A percentile compares a stretch with the other conserved stretches of the same genome.
phyloP scores from a whole-genome alignment of 345 rosid species.

The Gossypium anomalum region DNA sequence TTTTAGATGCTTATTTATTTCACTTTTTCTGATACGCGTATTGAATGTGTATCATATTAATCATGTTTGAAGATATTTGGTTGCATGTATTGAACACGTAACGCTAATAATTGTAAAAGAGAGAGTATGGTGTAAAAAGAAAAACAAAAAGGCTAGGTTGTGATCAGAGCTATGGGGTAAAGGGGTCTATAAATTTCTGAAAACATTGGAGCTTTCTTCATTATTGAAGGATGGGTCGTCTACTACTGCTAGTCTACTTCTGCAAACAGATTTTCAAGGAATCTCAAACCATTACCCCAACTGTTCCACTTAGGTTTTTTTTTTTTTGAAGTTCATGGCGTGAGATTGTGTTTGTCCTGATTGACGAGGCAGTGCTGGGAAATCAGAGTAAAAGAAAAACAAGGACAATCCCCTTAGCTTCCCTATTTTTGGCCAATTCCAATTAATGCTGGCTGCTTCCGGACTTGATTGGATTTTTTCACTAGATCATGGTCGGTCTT shows the following conservation, averaged over 20 bases:
- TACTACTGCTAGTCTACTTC: too few species aligned
- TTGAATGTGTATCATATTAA: too few species aligned
- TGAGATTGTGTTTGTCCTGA: conserved; percentile 10
- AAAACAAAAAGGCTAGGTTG: neutral
- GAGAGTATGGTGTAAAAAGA: neutral
- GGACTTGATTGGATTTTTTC: conserved; percentile 24
- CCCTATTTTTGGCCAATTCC: conserved; percentile 20
- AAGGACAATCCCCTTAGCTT: conserved; percentile 13
- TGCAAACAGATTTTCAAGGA: neutral
- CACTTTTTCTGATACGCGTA: too few species aligned
- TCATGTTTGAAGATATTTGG: too few species aligned
- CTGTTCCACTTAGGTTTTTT: neutral
- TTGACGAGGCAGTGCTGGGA: neutral
- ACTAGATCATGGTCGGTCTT: conserved; percentile 21
- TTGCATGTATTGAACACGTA: too few species aligned
- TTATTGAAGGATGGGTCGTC: conserved; percentile 2
- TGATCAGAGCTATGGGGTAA: neutral
- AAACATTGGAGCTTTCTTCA: neutral
- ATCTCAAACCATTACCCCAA: neutral
- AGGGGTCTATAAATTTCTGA: too few species aligned
- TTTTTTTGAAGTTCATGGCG: neutral
- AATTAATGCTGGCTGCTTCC: conserved; percentile 21
- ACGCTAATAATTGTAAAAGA: conserved; percentile 3
- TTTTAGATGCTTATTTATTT: too few species aligned
- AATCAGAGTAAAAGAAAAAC: neutral